Percentiles rank a stretch among this genome's conserved stretches.
Conservation (phyloP, 257 asterid genomes). For the Solanum tacnaense region DNA sequence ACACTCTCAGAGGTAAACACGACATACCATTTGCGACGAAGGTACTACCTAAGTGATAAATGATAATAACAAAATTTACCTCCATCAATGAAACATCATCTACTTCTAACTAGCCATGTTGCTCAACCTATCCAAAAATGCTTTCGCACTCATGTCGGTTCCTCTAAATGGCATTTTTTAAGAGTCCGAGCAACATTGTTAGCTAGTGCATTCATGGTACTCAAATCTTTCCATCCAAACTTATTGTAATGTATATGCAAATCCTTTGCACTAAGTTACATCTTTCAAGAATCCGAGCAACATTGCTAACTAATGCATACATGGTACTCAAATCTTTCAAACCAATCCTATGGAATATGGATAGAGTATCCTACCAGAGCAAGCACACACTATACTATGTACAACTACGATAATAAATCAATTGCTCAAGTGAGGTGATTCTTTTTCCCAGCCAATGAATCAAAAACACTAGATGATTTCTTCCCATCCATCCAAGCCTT, state of each 20-base stretch:
- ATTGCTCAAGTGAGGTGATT: background rate
- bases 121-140: background rate
- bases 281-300: background rate
- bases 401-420: background rate
- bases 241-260: background rate
- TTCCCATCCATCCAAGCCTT: background rate
- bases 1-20: background rate
- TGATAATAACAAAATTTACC: background rate
- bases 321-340: background rate
- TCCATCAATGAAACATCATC: background rate
- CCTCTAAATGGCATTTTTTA: background rate
- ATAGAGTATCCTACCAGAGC: no score
- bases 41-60: background rate
- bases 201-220: background rate
- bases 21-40: background rate
- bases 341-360: background rate
- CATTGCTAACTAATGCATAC: background rate
- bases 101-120: background rate
- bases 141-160: background rate
- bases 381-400: background rate
- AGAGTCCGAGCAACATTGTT: background rate
- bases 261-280: background rate
- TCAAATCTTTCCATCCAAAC: background rate
- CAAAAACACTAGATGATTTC: background rate
- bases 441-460: background rate